Conservation (phyloP, 208 protist species). For the Herpetomonas tarakana region DNA sequence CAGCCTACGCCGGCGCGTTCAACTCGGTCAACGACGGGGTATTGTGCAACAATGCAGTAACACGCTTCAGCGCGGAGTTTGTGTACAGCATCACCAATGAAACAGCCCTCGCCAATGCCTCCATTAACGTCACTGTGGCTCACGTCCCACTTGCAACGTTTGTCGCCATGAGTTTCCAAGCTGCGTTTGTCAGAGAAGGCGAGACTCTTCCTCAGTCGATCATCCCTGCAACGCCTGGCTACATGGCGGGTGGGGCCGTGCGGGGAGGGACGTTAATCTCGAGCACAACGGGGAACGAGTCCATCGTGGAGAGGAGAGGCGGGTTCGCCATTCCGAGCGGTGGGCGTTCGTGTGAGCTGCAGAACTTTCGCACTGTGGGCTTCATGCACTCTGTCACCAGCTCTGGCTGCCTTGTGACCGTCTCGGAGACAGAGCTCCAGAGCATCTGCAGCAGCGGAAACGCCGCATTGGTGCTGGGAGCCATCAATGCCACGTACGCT, state of each 20-base stretch:
- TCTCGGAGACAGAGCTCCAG: constrained; percentile 45
- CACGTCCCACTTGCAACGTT: constrained; percentile 21
- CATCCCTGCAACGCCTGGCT: constrained; percentile 57
- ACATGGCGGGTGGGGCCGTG: constrained; percentile 39
- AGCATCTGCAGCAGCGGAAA: constrained; percentile 42
- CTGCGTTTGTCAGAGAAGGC: constrained; percentile 28
- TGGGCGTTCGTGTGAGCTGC: constrained; percentile 26
- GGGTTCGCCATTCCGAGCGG: constrained; percentile 72
- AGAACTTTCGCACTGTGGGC: constrained; percentile 29
- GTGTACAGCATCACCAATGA: constrained; percentile 29
- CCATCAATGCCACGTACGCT: constrained; percentile 27
- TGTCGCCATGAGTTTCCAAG: constrained; percentile 40
- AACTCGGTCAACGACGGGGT: constrained; percentile 22
- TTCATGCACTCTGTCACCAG: constrained; percentile 64
- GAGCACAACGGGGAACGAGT: constrained; percentile 16
- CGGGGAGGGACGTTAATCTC: constrained; percentile 43
- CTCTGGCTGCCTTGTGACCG: constrained; percentile 40
- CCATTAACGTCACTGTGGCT: constrained; percentile 19
- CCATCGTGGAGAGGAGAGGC: constrained; percentile 45
- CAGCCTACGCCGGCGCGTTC: constrained; percentile 12
- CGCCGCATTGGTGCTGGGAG: constrained; percentile 15
- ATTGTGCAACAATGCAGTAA: constrained; percentile 54
- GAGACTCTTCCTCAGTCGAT: constrained; percentile 27
- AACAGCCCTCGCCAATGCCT: constrained; percentile 20
- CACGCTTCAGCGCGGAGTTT: constrained; percentile 23